Percentiles rank a stretch among this genome's conserved stretches.
phyloP scores from a whole-genome alignment of 2,329 filamentous ascomycete genomes.

The Thermoascus crustaceus region DNA sequence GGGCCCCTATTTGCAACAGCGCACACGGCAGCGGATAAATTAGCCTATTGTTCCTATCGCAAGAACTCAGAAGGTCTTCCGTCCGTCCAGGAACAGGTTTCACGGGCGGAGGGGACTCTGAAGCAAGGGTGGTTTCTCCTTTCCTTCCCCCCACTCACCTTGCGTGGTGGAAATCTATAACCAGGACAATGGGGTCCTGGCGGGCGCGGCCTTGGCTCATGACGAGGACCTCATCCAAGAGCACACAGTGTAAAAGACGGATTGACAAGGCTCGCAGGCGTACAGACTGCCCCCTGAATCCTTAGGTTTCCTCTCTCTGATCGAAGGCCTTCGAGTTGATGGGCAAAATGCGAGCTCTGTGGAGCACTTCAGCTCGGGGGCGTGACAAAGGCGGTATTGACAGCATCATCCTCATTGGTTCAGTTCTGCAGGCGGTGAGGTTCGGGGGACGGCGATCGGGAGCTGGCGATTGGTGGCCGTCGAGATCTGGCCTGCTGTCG shows the following conservation, averaged over 20 bases:
- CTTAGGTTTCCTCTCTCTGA: background rate
- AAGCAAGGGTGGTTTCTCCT: background rate
- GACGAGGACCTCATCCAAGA: constrained; percentile 12
- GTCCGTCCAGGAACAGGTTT: no score
- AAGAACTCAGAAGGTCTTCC: no score
- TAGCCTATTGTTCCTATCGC: constrained; percentile 1
- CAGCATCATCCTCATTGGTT: no score
- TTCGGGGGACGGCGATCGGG: no score
- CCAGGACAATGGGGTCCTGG: constrained; percentile 59
- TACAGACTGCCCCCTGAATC: background rate
- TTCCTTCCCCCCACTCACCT: constrained; percentile 26
- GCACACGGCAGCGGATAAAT: constrained; percentile 1
- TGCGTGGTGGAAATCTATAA: constrained; percentile 79
- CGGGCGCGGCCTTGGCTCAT: constrained; percentile 38
- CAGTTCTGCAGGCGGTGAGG: no score
- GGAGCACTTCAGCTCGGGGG: no score
- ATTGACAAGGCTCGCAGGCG: background rate
- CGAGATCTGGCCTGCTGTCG: no score
- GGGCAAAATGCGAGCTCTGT: no score
- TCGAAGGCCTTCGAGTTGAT: no score
- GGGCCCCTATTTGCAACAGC: constrained; percentile 53
- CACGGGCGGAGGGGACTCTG: background rate
- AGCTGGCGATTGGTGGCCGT: no score
- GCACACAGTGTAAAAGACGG: background rate
- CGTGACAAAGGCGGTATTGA: no score